A percentile compares a stretch with the other conserved stretches of the same genome.
These are phyloP conservation scores for Yarrowia keelungensis DNA, from an alignment of 805 yeast species.

Conservation along the genomic window DNA sequence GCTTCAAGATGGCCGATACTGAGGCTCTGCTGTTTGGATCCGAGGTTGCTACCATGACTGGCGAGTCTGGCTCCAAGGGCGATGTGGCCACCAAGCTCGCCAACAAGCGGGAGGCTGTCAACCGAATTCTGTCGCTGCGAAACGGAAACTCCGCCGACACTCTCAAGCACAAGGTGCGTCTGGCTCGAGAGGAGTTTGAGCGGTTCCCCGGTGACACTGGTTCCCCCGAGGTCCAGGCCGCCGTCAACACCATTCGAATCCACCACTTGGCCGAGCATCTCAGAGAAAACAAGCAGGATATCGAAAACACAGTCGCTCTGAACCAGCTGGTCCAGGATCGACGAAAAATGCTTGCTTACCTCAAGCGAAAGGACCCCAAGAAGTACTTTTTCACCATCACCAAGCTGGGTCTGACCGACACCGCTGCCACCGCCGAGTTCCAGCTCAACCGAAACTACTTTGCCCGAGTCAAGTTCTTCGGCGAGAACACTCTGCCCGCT, in stretches of 20 bases:
- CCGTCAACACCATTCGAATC: slow-evolving; percentile 80
- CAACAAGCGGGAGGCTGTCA: slow-evolving; percentile 67
- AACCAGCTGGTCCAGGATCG: slow-evolving; percentile 89
- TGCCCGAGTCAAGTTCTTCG: slow-evolving; percentile 50
- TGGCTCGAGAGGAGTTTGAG: slow-evolving; percentile 81
- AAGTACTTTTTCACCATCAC: slow-evolving; percentile 85
- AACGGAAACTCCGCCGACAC: slow-evolving; percentile 69
- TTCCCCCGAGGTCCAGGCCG: slow-evolving; percentile 95
- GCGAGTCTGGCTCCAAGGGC: slow-evolving; percentile 44
- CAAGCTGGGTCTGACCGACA: slow-evolving; percentile 87
- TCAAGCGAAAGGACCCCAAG: slow-evolving; percentile 80
- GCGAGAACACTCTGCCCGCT: slow-evolving; percentile 50
- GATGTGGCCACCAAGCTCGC: slow-evolving; percentile 53
- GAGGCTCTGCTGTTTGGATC: slow-evolving; percentile 82
- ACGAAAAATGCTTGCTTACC: slow-evolving; percentile 79
- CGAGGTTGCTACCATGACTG: slow-evolving; percentile 62
- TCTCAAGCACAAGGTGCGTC: slow-evolving; percentile 61
- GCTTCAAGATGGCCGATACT: slow-evolving; percentile 67
- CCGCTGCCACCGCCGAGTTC: slow-evolving; percentile 77
- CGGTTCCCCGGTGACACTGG: slow-evolving; percentile 91
- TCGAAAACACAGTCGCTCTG: slow-evolving; percentile 68
- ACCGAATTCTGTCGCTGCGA: slow-evolving; percentile 74
- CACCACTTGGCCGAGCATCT: slow-evolving; percentile 79
- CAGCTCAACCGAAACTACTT: slow-evolving; percentile 50
- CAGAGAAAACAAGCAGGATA: slow-evolving; percentile 73